Base-by-base conservation (phyloP, 768 basidiomycete genomes). In the Termitomyces sp. region DNA sequence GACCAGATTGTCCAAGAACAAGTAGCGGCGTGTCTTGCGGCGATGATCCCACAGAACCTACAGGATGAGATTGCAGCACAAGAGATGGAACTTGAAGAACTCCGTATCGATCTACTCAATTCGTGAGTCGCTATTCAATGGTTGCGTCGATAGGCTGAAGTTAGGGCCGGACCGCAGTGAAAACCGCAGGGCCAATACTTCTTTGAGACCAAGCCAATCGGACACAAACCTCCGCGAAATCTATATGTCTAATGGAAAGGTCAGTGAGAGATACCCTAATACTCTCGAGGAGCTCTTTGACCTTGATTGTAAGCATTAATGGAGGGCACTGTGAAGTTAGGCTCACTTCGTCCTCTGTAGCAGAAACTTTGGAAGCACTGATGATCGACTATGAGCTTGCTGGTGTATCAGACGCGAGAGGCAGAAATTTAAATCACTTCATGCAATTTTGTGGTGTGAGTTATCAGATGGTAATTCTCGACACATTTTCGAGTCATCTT, bases 381-480 rank as follows among this genome's bases (percentile, higher is more conserved):
- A 70, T 75, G 65, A 14, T 49, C 10, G 75, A 79, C 35, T 80
- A 80, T 61, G 70, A 65, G 46, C 59, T 78, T 13, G 63, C 66
- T 10, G 72, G 73, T 32, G 62, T 74, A 6, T 72, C 74, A 0
- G 75, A 75, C 13, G 69, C 70, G 24, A 70, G 75, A 48, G 77
- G 80, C 35, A 66, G 68, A n/a, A 84, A 84, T 60, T 65, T 84
- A 58, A 86, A 85, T 61, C 65, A 68, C 32, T 75, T 86, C 66
- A 80, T 85, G 74, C 79, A 77, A 54, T 80, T 82, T 65, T 79
- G 77, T 58, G 82, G 83, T 6, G 75, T 84, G n/a, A 70, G 72
- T 60, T 84, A 83, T 64, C 80, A 80, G 69, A 74, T 82, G 79
- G 83, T 83, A 67, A 70, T 56, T 54, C 56, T 56, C 48, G 35